Percentiles rank a stretch among this genome's conserved stretches.
phyloP scores from a whole-genome alignment of 179 eudicot genomes.

The Patellifolia procumbens region DNA sequence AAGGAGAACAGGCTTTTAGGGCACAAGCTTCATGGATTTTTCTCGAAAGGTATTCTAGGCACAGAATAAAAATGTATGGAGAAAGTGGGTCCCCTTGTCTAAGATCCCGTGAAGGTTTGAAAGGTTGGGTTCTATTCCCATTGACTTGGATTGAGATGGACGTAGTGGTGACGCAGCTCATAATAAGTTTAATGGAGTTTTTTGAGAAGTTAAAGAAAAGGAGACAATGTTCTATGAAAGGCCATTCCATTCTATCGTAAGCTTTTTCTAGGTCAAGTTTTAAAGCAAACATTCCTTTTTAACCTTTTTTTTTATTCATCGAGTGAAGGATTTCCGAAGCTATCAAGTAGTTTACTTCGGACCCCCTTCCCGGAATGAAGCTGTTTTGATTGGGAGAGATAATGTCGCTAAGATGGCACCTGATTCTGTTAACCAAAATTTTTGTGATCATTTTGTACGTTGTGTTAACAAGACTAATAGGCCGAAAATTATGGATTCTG shows the following conservation, averaged over 20 bases:
- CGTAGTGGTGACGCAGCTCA: neutral
- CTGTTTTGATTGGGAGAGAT: constrained; percentile 3
- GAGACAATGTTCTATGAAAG: neutral
- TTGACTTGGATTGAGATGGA: neutral
- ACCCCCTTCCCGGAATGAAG: neutral
- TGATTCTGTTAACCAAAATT: neutral
- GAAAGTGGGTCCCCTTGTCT: constrained; percentile 8
- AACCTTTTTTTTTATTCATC: neutral
- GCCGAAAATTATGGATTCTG: neutral
- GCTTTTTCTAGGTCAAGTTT: neutral
- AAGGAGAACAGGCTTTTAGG: neutral
- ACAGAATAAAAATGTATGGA: constrained; percentile 12
- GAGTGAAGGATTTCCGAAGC: neutral
- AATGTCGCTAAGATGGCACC: neutral
- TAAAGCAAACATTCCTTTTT: neutral
- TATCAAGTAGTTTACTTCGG: neutral
- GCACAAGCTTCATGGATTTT: neutral
- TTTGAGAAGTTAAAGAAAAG: neutral
- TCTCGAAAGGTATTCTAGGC: neutral
- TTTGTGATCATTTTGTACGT: neutral
- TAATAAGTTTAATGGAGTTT: neutral
- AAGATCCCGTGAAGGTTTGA: neutral
- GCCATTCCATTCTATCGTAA: neutral
- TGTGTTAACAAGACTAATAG: neutral
- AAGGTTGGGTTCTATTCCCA: neutral